Evolutionary conservation across 768 basidiomycete species (phyloP).

Genomic region (Tylopilus subfusipes): DNA sequence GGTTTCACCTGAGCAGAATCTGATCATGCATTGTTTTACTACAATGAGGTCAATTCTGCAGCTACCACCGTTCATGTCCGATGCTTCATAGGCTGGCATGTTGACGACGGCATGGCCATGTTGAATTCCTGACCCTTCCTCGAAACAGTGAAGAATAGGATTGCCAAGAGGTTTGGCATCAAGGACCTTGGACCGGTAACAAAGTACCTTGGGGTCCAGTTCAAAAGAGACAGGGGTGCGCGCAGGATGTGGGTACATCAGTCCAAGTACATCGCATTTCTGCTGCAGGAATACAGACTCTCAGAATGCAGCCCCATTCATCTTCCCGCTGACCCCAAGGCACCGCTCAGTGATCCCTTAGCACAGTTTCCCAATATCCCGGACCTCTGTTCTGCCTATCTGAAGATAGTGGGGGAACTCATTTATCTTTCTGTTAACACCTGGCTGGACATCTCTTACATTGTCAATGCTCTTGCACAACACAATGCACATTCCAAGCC

Average conservation of each 20-base stretch:
- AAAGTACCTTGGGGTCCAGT: not conserved
- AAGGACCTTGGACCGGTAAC: not conserved
- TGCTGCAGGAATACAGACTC: not conserved
- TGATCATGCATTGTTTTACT: not conserved
- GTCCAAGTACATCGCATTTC: not conserved
- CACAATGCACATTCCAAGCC: not conserved
- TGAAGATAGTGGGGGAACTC: not conserved
- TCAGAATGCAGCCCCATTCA: not conserved
- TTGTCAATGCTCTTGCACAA: too few relatives aligned
- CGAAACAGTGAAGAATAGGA: rapidly evolving
- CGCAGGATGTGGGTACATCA: not conserved
- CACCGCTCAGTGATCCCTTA: too few relatives aligned
- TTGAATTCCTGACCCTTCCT: not conserved
- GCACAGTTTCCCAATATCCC: too few relatives aligned
- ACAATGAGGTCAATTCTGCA: not conserved
- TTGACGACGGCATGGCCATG: not conserved
- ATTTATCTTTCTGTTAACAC: not conserved
- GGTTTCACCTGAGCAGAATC: not conserved
- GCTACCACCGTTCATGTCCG: rapidly evolving
- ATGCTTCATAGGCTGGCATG: not conserved
- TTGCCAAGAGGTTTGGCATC: not conserved
- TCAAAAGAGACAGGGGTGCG: not conserved
- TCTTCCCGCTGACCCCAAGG: not conserved
- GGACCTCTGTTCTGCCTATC: too few relatives aligned
- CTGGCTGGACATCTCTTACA: not conserved